Evolutionary conservation across 306 rosid genomes (phyloP).

Genomic region (Urtica urens): DNA sequence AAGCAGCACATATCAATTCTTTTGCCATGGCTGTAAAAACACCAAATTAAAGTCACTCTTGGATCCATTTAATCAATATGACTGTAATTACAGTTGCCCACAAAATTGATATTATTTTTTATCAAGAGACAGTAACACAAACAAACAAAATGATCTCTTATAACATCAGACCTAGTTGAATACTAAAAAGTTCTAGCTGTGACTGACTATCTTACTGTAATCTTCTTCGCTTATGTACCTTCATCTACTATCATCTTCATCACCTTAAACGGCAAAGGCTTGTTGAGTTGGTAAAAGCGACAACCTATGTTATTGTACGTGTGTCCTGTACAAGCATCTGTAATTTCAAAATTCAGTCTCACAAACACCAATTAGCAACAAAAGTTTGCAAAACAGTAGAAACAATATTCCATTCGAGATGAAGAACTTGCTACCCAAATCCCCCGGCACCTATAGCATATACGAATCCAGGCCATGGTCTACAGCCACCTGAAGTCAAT

Average conservation of each 20-base stretch:
- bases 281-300: constrained; percentile 8
- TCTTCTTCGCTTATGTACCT: too few species aligned
- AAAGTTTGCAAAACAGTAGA: constrained; percentile 11
- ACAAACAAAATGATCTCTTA: too few species aligned
- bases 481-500: constrained; percentile 7
- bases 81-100: too few species aligned
- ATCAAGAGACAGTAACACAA: too few species aligned
- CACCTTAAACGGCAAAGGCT: constrained; percentile 10
- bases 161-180: too few species aligned
- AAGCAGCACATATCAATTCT: too few species aligned
- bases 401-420: background rate
- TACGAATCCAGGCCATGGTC: constrained; percentile 17
- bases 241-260: constrained; percentile 8
- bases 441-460: constrained; percentile 12
- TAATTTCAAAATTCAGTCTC: constrained; percentile 7
- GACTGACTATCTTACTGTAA: too few species aligned
- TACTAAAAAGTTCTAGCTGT: too few species aligned
- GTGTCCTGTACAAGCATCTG: constrained; percentile 27
- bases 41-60: too few species aligned
- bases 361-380: constrained; percentile 10
- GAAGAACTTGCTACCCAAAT: background rate
- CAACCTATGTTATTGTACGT: constrained; percentile 7
- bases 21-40: too few species aligned
- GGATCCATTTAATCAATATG: too few species aligned
- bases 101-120: too few species aligned